phyloP scores from a whole-genome alignment of 176 grass and related monocot genomes.

The Eragrostis curvula region DNA sequence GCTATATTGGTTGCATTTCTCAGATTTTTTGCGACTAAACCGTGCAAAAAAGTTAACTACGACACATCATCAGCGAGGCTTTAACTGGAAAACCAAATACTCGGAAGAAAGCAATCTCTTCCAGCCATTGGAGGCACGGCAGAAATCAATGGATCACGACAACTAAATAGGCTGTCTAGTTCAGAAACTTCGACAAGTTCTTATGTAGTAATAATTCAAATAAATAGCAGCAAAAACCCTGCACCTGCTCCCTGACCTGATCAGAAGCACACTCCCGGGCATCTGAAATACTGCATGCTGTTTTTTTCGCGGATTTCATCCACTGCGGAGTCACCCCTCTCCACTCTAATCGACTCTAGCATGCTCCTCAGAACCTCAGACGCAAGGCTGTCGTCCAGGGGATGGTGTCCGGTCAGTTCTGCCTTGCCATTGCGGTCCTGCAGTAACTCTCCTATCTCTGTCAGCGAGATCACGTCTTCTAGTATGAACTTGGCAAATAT shows the following conservation, averaged over 20 bases:
- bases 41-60: too few species aligned
- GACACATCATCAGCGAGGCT: neutral
- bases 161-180: neutral
- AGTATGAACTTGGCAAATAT: conserved; percentile 66
- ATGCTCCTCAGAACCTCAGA: conserved; percentile 64
- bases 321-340: conserved; percentile 59
- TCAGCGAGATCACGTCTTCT: conserved; percentile 60
- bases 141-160: neutral
- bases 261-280: conserved; percentile 29
- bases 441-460: conserved; percentile 60
- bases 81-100: neutral
- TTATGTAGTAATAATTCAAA: neutral
- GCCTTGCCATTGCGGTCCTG: conserved; percentile 43
- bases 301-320: conserved; percentile 57
- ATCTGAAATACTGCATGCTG: conserved; percentile 44
- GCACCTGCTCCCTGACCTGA: neutral
- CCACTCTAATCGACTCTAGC: conserved; percentile 57
- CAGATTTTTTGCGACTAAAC: neutral
- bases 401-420: conserved; percentile 26
- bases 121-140: neutral
- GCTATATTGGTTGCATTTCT: neutral
- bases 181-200: neutral
- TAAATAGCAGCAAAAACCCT: conserved; percentile 6
- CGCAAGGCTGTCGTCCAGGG: conserved; percentile 48
- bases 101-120: neutral